Evolutionary conservation across 768 basidiomycete species (phyloP).

Genomic region (Mycena crocata): DNA sequence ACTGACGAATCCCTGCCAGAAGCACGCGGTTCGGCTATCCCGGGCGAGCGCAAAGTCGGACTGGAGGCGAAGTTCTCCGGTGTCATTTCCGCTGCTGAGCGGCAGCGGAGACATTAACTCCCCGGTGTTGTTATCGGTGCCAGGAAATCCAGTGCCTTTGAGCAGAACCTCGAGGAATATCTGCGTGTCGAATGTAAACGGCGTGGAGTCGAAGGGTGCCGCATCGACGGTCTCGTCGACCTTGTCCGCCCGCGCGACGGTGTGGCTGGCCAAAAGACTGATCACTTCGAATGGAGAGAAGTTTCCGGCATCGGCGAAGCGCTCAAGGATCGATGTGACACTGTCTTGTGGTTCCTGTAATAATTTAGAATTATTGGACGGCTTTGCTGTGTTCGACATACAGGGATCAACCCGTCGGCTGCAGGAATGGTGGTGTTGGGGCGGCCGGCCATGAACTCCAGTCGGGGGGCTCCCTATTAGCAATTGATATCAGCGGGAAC

Average conservation of each 20-base stretch:
- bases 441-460: conserved; percentile 46
- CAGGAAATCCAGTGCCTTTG: conserved; percentile 36
- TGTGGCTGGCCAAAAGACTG: conserved; percentile 40
- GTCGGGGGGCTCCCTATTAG: conserved; percentile 42
- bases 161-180: conserved; percentile 50
- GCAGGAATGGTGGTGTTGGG: conserved; percentile 37
- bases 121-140: conserved; percentile 38
- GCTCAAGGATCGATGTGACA: conserved; percentile 38
- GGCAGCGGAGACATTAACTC: conserved; percentile 48
- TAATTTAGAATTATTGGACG: background rate
- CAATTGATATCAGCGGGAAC: background rate
- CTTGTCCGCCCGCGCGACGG: conserved; percentile 42
- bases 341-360: conserved; percentile 33
- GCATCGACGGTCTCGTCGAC: conserved; percentile 43
- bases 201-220: conserved; percentile 52
- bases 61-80: conserved; percentile 54
- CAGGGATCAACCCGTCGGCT: conserved; percentile 35
- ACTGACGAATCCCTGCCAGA: conserved; percentile 35
- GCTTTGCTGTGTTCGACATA: background rate
- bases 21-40: conserved; percentile 37
- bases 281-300: conserved; percentile 41
- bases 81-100: conserved; percentile 19
- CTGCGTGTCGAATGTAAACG: conserved; percentile 48
- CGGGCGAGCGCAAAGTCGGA: conserved; percentile 46
- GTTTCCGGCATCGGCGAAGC: conserved; percentile 42